A percentile compares a stretch with the other conserved stretches of the same genome.
Conservation (phyloP, 1,284 basidiomycete species). For the Schizopora paradoxa region DNA sequence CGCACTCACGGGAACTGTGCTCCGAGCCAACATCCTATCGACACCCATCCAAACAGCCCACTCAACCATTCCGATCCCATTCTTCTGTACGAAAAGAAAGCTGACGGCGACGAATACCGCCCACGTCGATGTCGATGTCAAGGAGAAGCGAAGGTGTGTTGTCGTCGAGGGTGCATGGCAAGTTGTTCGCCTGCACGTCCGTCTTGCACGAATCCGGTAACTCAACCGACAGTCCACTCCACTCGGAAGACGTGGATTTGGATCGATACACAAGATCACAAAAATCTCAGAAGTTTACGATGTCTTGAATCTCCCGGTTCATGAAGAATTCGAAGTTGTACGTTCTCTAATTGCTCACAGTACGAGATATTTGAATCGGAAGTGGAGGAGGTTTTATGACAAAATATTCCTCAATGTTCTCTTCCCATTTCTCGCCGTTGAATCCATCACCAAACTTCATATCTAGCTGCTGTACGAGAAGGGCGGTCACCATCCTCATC, state of each 20-base stretch:
- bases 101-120: conserved; percentile 3
- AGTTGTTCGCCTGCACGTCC: no score
- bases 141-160: no score
- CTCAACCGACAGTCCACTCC: no score
- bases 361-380: no score
- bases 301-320: no score
- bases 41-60: conserved; percentile 62
- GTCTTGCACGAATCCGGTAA: no score
- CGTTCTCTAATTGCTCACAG: no score
- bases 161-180: no score
- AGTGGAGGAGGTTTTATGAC: conserved; percentile 26
- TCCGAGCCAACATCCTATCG: conserved; percentile 84
- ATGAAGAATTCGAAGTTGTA: no score
- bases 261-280: no score
- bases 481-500: conserved; percentile 24
- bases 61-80: conserved; percentile 26
- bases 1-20: conserved; percentile 85
- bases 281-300: no score
- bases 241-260: no score
- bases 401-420: conserved; percentile 28
- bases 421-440: conserved; percentile 26
- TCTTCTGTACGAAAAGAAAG: not conserved
- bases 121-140: not conserved
- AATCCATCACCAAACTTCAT: conserved; percentile 26
- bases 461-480: conserved; percentile 30